Percentiles rank a stretch among this genome's conserved stretches.
These are phyloP conservation scores for Geum urbanum DNA, from an alignment of 306 rosid genomes.

Conservation along the genomic window DNA sequence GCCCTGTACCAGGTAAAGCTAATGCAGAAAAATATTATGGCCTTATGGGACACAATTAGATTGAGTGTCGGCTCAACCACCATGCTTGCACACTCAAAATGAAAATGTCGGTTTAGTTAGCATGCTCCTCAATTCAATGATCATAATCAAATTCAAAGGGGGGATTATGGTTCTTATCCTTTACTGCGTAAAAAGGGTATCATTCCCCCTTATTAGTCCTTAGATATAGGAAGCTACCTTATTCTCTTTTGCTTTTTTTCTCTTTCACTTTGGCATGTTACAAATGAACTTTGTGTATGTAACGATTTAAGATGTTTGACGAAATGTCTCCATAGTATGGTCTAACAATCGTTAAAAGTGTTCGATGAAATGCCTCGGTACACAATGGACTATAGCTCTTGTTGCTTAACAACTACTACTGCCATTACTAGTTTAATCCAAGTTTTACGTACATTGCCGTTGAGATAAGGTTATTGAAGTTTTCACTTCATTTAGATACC, in stretches of 20 bases:
- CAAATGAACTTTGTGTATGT: not conserved
- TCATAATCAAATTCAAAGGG: not conserved
- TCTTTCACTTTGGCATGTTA: not conserved
- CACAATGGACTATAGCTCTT: not conserved
- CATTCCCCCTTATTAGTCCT: not conserved
- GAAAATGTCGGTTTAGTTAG: slow-evolving; percentile 28
- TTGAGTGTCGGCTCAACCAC: slow-evolving; percentile 16
- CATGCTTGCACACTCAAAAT: slow-evolving; percentile 2
- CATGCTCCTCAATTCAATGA: slow-evolving; percentile 24
- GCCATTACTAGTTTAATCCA: not conserved
- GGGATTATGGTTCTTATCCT: slow-evolving; percentile 10
- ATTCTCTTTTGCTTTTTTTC: slow-evolving; percentile 2
- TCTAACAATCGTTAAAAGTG: not conserved
- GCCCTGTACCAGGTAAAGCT: slow-evolving; percentile 14
- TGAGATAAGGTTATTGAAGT: not conserved
- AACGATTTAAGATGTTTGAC: not conserved
- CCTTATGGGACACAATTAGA: slow-evolving; percentile 13
- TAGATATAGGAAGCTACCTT: not conserved
- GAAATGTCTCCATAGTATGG: not conserved
- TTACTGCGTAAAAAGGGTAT: slow-evolving; percentile 12
- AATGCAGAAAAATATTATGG: not conserved
- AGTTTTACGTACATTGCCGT: not conserved
- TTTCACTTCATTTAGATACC: slow-evolving; percentile 7
- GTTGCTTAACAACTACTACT: not conserved
- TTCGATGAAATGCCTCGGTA: not conserved